Percentiles rank a stretch among this genome's conserved stretches.
Conservation (phyloP, 768 basidiomycete species). For the Coprinopsis sp. region DNA sequence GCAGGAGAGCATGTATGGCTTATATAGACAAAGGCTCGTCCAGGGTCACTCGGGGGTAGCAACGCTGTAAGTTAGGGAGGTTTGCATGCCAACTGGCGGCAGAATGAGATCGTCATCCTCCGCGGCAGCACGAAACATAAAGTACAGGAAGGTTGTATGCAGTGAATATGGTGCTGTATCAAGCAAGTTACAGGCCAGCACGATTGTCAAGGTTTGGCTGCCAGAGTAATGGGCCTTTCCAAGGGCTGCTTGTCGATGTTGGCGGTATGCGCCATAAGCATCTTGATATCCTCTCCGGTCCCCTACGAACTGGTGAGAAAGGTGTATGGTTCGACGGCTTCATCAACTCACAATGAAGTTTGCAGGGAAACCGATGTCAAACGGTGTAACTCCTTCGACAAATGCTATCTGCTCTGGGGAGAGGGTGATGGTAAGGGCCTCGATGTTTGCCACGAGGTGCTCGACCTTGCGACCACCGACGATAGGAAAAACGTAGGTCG, state of each 20-base stretch:
- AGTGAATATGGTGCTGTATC: too few species aligned
- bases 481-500: conserved; percentile 48
- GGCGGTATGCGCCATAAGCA: neutral
- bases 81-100: too few species aligned
- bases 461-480: conserved; percentile 50
- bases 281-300: neutral
- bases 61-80: too few species aligned
- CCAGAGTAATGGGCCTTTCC: neutral
- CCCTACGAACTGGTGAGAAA: neutral
- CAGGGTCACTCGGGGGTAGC: too few species aligned
- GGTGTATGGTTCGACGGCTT: neutral
- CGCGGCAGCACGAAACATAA: too few species aligned
- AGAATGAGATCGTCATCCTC: too few species aligned
- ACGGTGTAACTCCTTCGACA: conserved; percentile 39
- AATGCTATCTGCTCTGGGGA: conserved; percentile 39
- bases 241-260: conserved; percentile 5
- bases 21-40: too few species aligned
- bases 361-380: conserved; percentile 43
- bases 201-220: too few species aligned
- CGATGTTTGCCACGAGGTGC: conserved; percentile 46
- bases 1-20: too few species aligned
- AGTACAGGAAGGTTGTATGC: too few species aligned
- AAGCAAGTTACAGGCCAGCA: too few species aligned
- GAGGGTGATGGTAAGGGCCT: conserved; percentile 44
- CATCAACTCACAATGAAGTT: conserved; percentile 26